A percentile compares a stretch with the other conserved stretches of the same genome.
phyloP scores from a whole-genome alignment of 805 yeast species.

The Pichia exigua region DNA sequence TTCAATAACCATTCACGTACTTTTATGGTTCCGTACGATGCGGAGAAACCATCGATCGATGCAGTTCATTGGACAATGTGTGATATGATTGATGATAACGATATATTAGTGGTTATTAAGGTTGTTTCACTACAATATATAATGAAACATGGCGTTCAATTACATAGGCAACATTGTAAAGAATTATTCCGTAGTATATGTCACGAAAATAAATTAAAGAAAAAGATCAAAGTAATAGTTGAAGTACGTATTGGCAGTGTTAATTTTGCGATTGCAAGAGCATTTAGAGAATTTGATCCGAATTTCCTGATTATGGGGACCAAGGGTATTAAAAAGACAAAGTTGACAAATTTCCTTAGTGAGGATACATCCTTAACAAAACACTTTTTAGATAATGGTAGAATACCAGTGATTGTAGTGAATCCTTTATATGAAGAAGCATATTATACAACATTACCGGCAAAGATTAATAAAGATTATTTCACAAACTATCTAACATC shows the following conservation, averaged over 20 bases:
- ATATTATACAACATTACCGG: neutral
- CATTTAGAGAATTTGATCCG: conserved; percentile 39
- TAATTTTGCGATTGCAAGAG: conserved; percentile 32
- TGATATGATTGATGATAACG: conserved; percentile 37
- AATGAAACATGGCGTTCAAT: conserved; percentile 15
- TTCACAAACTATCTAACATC: conserved; percentile 9
- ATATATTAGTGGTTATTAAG: conserved; percentile 37
- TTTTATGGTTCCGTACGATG: conserved; percentile 36
- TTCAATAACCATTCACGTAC: conserved; percentile 32
- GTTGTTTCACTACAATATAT: conserved; percentile 31
- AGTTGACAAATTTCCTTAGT: conserved; percentile 29
- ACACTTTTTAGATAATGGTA: conserved; percentile 38
- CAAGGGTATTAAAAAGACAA: conserved; percentile 29
- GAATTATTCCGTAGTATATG: conserved; percentile 27
- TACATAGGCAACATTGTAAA: conserved; percentile 31
- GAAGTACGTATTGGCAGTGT: conserved; percentile 40
- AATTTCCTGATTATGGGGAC: conserved; percentile 39
- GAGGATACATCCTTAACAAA: conserved; percentile 40
- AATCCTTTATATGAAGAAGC: conserved; percentile 27
- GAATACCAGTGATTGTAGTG: conserved; percentile 39
- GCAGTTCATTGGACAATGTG: conserved; percentile 40
- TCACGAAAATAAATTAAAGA: conserved; percentile 28
- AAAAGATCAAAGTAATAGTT: conserved; percentile 34
- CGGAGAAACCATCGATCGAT: conserved; percentile 31
- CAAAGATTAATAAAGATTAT: neutral